These are phyloP conservation scores for Limnanthes douglasii DNA, from an alignment of 345 rosid genomes.

Conservation along the genomic window DNA sequence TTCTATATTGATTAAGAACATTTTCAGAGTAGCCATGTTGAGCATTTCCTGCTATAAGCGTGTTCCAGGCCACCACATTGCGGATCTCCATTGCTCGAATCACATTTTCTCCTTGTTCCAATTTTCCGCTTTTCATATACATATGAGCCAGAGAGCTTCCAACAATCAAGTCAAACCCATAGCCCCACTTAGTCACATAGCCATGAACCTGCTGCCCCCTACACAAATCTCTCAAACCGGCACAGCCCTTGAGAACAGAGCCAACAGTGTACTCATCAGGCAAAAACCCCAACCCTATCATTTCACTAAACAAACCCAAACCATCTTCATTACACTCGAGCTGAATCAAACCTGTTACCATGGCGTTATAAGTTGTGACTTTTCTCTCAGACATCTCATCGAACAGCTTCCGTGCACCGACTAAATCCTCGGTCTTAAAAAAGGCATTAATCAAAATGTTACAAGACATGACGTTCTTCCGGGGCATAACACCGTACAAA, in stretches of 20 bases:
- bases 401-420: slow-evolving; percentile 38
- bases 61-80: slow-evolving; percentile 57
- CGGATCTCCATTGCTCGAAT: slow-evolving; percentile 32
- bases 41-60: slow-evolving; percentile 51
- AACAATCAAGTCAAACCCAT: slow-evolving; percentile 33
- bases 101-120: slow-evolving; percentile 45
- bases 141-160: slow-evolving; percentile 59
- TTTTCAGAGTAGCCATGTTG: slow-evolving; percentile 40
- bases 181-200: slow-evolving; percentile 31
- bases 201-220: slow-evolving; percentile 51
- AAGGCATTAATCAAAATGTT: slow-evolving; percentile 55
- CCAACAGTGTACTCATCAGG: slow-evolving; percentile 51
- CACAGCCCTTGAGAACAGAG: slow-evolving; percentile 55
- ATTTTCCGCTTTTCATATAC: slow-evolving; percentile 51
- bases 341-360: slow-evolving; percentile 38
- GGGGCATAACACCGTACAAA: slow-evolving; percentile 29
- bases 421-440: slow-evolving; percentile 26
- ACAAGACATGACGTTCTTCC: slow-evolving; percentile 57
- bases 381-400: slow-evolving; percentile 54
- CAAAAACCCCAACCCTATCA: slow-evolving; percentile 32
- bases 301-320: slow-evolving; percentile 29
- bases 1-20: slow-evolving; percentile 28
- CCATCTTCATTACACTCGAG: slow-evolving; percentile 46
- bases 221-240: slow-evolving; percentile 25
- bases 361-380: slow-evolving; percentile 54